phyloP scores from a whole-genome alignment of 1,284 basidiomycete species.

The Rhizoctonia solani region DNA sequence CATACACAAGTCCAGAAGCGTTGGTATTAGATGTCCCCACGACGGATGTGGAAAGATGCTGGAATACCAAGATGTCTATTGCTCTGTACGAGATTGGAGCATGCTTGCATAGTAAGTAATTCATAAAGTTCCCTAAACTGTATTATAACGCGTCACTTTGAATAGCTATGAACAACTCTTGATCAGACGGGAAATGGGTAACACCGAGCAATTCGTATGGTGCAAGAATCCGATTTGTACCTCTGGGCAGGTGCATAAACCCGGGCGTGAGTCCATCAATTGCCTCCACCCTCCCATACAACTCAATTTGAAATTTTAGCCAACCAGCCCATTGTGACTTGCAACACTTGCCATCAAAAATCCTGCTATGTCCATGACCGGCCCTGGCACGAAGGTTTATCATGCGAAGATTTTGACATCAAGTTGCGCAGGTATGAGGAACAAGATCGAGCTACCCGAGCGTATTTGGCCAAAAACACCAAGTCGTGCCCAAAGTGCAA shows the following conservation, averaged over 20 bases:
- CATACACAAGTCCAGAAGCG: background rate
- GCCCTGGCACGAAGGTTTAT: conserved; percentile 8
- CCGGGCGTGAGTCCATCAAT: background rate
- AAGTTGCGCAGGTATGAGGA: background rate
- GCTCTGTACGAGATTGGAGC: conserved; percentile 13
- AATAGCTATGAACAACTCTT: conserved; percentile 3
- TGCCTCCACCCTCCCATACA: background rate
- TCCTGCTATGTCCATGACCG: conserved; percentile 9
- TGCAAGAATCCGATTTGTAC: conserved; percentile 11
- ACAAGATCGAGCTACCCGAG: background rate
- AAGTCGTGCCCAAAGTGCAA: conserved; percentile 24
- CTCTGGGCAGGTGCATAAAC: conserved; percentile 1
- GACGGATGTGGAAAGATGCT: conserved; percentile 5
- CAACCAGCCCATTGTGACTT: background rate
- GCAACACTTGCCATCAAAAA: conserved; percentile 1
- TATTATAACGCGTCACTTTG: background rate
- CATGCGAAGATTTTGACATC: conserved; percentile 4
- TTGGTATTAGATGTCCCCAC: conserved; percentile 17
- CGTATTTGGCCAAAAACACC: conserved; percentile 5
- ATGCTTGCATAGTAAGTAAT: conserved; percentile 1
- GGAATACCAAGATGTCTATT: conserved; percentile 18
- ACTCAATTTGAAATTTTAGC: background rate
- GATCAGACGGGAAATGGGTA: background rate
- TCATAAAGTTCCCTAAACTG: background rate
- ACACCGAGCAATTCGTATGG: background rate